A percentile compares a stretch with the other conserved stretches of the same genome.
Conservation (phyloP, 805 yeast species). For the Schwanniomyces occidentalis region DNA sequence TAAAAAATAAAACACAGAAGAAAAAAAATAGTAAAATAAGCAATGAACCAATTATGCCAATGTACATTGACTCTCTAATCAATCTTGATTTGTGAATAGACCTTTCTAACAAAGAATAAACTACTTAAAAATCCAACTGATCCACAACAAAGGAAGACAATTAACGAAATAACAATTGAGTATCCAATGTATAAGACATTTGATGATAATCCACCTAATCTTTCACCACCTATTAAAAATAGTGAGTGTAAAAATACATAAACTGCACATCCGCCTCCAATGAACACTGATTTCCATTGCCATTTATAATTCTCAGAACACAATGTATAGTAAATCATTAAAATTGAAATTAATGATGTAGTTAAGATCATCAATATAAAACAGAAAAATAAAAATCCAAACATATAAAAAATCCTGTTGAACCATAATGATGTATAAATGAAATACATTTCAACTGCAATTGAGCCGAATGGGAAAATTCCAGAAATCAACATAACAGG, state of each 20-base stretch:
- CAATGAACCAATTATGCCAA: background rate
- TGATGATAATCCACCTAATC: slow-evolving; percentile 71
- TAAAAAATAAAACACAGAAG: no score
- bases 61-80: slow-evolving; percentile 40
- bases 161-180: slow-evolving; percentile 65
- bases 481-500: slow-evolving; percentile 79
- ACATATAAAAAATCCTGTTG: slow-evolving; percentile 92
- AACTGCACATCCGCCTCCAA: slow-evolving; percentile 86
- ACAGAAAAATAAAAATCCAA: slow-evolving; percentile 92
- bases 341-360: slow-evolving; percentile 74
- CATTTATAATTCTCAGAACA: slow-evolving; percentile 92
- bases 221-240: slow-evolving; percentile 63
- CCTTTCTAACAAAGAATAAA: slow-evolving; percentile 71
- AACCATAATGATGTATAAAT: slow-evolving; percentile 92
- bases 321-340: slow-evolving; percentile 79
- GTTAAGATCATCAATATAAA: slow-evolving; percentile 80
- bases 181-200: slow-evolving; percentile 81
- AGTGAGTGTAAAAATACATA: slow-evolving; percentile 86
- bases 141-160: slow-evolving; percentile 83
- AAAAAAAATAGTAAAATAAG: background rate
- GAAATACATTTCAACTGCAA: slow-evolving; percentile 93
- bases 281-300: slow-evolving; percentile 92
- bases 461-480: slow-evolving; percentile 90
- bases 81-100: slow-evolving; percentile 83
- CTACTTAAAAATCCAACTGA: slow-evolving; percentile 80